These are phyloP conservation scores for Coprinopsis strossmayeri DNA, from an alignment of 768 basidiomycete species.

Conservation along the genomic window DNA sequence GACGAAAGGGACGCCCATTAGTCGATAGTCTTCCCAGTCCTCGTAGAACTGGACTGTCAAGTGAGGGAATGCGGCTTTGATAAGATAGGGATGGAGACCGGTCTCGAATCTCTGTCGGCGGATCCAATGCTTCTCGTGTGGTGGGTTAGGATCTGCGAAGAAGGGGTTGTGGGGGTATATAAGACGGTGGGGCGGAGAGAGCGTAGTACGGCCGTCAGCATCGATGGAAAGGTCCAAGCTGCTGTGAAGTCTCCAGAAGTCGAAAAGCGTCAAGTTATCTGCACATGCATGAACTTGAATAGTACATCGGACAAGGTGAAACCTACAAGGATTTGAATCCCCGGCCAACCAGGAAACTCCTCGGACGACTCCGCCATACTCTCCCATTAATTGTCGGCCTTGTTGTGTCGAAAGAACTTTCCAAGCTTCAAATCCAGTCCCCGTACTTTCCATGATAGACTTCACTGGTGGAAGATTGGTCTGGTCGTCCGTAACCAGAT, in stretches of 20 bases:
- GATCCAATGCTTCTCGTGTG: slow-evolving; percentile 27
- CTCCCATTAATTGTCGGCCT: slow-evolving; percentile 42
- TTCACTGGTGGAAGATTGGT: slow-evolving; percentile 51
- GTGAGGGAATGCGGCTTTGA: slow-evolving; percentile 68
- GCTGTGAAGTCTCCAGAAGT: slow-evolving; percentile 73
- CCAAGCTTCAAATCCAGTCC: slow-evolving; percentile 45
- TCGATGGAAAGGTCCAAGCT: slow-evolving; percentile 45
- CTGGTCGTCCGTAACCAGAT: slow-evolving; percentile 65
- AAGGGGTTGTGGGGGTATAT: slow-evolving; percentile 66
- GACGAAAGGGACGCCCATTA: slow-evolving; percentile 63
- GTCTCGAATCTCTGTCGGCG: slow-evolving; percentile 44
- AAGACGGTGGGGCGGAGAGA: slow-evolving; percentile 66
- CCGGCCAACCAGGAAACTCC: slow-evolving; percentile 66
- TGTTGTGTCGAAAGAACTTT: slow-evolving; percentile 45
- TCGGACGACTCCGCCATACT: slow-evolving; percentile 48
- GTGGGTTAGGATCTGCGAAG: slow-evolving; percentile 42
- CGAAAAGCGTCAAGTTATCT: slow-evolving; percentile 69
- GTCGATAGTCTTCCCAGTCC: slow-evolving; percentile 74
- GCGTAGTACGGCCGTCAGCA: slow-evolving; percentile 37
- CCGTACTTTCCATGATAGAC: slow-evolving; percentile 41
- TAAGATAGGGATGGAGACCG: slow-evolving; percentile 67
- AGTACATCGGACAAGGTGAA: slow-evolving; percentile 13
- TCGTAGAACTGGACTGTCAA: slow-evolving; percentile 59
- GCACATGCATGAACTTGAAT: slow-evolving; percentile 6
- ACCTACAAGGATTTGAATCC: slow-evolving; percentile 45